A percentile compares a stretch with the other conserved stretches of the same genome.
Evolutionary conservation across 306 rosid species (phyloP).

Genomic region (Inga leiocalycina): DNA sequence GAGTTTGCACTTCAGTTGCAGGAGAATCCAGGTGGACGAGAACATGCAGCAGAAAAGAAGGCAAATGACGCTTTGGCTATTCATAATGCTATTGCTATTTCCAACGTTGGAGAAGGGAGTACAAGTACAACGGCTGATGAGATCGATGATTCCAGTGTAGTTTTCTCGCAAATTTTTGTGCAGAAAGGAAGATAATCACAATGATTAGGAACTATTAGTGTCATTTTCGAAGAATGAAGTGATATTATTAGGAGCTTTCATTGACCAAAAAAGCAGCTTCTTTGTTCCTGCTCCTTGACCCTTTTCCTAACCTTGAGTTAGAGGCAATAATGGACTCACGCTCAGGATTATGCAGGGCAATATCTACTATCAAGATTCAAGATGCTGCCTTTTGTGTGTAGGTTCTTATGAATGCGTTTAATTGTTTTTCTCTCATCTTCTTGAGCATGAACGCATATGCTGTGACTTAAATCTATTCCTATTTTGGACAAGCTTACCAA

Average conservation of each 20-base stretch:
- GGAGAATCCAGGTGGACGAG: conserved; percentile 33
- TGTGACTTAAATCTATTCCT: neutral
- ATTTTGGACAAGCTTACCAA: neutral
- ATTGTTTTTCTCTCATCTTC: neutral
- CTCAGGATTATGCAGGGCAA: neutral
- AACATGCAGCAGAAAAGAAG: conserved; percentile 25
- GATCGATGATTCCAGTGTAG: conserved; percentile 21
- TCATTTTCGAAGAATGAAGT: neutral
- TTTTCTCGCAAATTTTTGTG: conserved; percentile 41
- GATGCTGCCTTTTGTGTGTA: neutral
- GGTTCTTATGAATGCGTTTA: neutral
- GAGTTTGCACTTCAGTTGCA: conserved; percentile 53
- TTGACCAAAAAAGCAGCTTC: neutral
- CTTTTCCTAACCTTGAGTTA: neutral
- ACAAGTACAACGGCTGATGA: neutral
- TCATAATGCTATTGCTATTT: neutral
- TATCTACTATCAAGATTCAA: neutral
- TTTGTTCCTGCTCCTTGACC: neutral
- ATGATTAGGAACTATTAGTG: neutral
- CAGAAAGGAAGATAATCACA: conserved; percentile 32
- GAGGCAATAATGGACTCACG: neutral
- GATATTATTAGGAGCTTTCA: neutral
- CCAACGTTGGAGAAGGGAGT: conserved; percentile 27
- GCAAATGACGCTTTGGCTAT: conserved; percentile 35
- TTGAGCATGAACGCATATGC: neutral